A percentile compares a stretch with the other conserved stretches of the same genome.
Evolutionary conservation across 2,329 filamentous ascomycete species (phyloP).

Genomic region (Nemania serpens): DNA sequence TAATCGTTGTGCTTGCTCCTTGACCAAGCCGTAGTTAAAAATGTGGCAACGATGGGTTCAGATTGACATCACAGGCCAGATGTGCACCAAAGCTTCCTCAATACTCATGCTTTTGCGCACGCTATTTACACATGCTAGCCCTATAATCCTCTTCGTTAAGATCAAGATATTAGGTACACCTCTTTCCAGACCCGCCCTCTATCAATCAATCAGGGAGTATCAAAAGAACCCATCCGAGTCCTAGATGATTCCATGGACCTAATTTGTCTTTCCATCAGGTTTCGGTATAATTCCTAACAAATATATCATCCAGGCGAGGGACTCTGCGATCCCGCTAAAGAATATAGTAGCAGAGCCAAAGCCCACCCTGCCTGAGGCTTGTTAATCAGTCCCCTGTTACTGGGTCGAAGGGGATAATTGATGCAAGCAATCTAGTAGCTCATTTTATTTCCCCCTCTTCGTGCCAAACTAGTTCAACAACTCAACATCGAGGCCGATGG

Average conservation of each 20-base stretch:
- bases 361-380: background rate
- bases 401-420: background rate
- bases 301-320: slow-evolving; percentile 4
- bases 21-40: background rate
- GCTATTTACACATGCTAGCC: slow-evolving; percentile 25
- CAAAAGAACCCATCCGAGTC: slow-evolving; percentile 29
- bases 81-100: slow-evolving; percentile 6
- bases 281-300: background rate
- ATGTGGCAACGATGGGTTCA: background rate
- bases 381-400: background rate
- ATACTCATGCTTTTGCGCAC: slow-evolving; percentile 1
- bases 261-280: slow-evolving; percentile 10
- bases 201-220: slow-evolving; percentile 27
- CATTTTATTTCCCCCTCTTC: background rate
- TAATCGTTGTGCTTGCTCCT: too few relatives aligned
- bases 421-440: background rate
- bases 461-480: slow-evolving; percentile 48
- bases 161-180: slow-evolving; percentile 27
- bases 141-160: slow-evolving; percentile 19
- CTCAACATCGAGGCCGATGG: slow-evolving; percentile 97
- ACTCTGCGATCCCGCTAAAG: background rate
- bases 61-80: background rate
- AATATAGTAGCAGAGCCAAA: slow-evolving; percentile 3
- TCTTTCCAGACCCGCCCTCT: slow-evolving; percentile 28
- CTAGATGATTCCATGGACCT: slow-evolving; percentile 24